Base-by-base conservation (phyloP, 2,329 filamentous ascomycete genomes). In the Cryoendolithus antarcticus region DNA sequence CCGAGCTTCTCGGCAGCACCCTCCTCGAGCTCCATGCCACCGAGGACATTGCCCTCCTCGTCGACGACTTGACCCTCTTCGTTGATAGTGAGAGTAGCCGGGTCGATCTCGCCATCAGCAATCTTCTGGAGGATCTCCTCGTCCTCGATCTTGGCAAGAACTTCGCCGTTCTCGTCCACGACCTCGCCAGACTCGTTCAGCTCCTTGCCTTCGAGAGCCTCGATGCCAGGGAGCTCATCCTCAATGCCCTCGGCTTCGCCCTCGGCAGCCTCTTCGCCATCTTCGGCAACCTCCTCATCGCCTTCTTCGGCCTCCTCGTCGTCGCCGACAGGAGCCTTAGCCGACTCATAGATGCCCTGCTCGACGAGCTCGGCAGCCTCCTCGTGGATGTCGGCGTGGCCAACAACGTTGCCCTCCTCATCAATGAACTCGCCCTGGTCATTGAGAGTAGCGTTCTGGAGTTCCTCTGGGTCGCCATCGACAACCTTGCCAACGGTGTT, bases 381-480 rank as follows among this genome's bases (percentile, higher is more conserved):
- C 6, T 64, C 61, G 49, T 68, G 65, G 32, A 71, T 59, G 38
- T 69, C 63, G 3, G 71, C 68, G 39, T 65, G 64, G 39, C 70
- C 71, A 38, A 74, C 59, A 36, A 72, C 64, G 35, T 71, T 67
- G 39, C 71, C 71, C 3, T 69, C 61, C 3, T 71, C 62, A 43
- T 73, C 67, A n/a, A 72, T 53, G 43, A 74, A 71, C 48, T 72
- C 69, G 37, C 71, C 71, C 19, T 70, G 60, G 44, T 69, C 63
- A 48, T 73, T 72, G 45, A 70, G 63, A 33, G 63, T 63, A 38
- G 61, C 60, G 50, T 67, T 66, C 49, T 66, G 56, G 29, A 71
- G 65, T 39, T 69, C 56, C 28, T 62, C 49, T 41, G 66, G 64
- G 43, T 71, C 62, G 37, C 67, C 67, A 32, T 70, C 67, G 33